A percentile compares a stretch with the other conserved stretches of the same genome.
Conservation (phyloP, 202 grass and related monocot genomes). For the Dendrocalamus latiflorus region DNA sequence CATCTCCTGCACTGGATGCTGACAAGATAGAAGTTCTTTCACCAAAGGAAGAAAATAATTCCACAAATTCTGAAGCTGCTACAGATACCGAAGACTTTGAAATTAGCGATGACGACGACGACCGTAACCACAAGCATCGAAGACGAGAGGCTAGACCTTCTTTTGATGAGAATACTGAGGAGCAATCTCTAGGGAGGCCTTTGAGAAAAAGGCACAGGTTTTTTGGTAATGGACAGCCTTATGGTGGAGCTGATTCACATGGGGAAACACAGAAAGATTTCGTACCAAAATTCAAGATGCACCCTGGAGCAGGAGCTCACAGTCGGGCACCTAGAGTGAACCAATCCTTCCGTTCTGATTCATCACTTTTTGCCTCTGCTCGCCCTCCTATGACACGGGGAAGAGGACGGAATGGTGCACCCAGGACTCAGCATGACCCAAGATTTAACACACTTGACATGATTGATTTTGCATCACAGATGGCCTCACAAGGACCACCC, state of each 20-base stretch:
- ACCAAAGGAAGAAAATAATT: constrained; percentile 70
- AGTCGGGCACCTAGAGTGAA: constrained; percentile 43
- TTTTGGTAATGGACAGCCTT: constrained; percentile 37
- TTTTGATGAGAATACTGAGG: constrained; percentile 39
- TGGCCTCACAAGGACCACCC: constrained; percentile 65
- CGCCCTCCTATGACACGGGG: constrained; percentile 48
- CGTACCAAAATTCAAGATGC: constrained; percentile 48
- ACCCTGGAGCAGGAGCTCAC: constrained; percentile 16
- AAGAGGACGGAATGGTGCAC: constrained; percentile 60
- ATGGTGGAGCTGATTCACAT: constrained; percentile 38
- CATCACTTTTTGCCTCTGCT: constrained; percentile 28
- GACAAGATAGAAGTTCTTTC: constrained; percentile 48
- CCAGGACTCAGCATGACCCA: constrained; percentile 58
- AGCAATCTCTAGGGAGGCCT: constrained; percentile 32
- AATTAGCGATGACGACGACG: constrained; percentile 71
- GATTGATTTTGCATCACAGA: constrained; percentile 79
- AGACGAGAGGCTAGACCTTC: constrained; percentile 55
- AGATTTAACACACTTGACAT: constrained; percentile 68
- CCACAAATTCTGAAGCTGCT: constrained; percentile 54
- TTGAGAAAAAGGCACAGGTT: constrained; percentile 39
- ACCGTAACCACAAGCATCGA: constrained; percentile 94
- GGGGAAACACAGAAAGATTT: constrained; percentile 45
- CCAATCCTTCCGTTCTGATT: constrained; percentile 47
- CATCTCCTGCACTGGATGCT: constrained; percentile 38
- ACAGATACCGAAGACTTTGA: constrained; percentile 64